phyloP scores from a whole-genome alignment of 176 grass and related monocot genomes.

The Oryza glaberrima region DNA sequence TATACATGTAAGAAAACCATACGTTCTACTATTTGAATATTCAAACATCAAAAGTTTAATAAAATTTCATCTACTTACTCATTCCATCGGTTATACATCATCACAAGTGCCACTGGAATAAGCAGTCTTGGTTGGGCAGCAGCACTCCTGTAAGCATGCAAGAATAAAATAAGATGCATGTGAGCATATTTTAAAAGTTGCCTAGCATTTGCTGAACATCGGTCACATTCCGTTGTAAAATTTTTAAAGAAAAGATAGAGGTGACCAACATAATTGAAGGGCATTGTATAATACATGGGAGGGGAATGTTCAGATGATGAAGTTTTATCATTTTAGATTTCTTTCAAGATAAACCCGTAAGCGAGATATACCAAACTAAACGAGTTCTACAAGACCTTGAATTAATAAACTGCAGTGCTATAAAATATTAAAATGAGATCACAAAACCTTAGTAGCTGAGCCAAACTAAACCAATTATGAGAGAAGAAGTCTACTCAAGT shows the following conservation, averaged over 20 bases:
- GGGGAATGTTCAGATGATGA: too few relatives aligned
- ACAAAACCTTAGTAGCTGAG: neutral
- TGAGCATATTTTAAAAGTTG: slow-evolving; percentile 5
- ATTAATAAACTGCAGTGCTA: neutral
- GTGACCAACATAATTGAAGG: slow-evolving; percentile 2
- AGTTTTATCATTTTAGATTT: neutral
- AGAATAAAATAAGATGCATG: slow-evolving; percentile 19
- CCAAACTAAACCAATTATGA: slow-evolving; percentile 18
- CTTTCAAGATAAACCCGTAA: neutral
- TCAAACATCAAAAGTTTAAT: neutral
- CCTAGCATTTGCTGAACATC: neutral
- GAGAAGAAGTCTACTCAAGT: neutral
- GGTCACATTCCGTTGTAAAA: neutral
- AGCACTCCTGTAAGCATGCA: slow-evolving; percentile 67
- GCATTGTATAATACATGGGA: neutral
- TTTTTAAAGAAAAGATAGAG: neutral
- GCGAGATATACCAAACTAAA: slow-evolving; percentile 7
- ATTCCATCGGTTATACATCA: slow-evolving; percentile 95
- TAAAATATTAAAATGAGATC: slow-evolving; percentile 33
- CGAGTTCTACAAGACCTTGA: slow-evolving; percentile 3
- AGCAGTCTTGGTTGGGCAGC: slow-evolving; percentile 86
- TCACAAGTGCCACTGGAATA: slow-evolving; percentile 79
- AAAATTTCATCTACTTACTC: slow-evolving; percentile 57
- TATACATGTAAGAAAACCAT: neutral
- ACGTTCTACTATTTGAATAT: slow-evolving; percentile 1